Base-by-base conservation (phyloP, 768 basidiomycete species). In the Rhizopogon rudus region DNA sequence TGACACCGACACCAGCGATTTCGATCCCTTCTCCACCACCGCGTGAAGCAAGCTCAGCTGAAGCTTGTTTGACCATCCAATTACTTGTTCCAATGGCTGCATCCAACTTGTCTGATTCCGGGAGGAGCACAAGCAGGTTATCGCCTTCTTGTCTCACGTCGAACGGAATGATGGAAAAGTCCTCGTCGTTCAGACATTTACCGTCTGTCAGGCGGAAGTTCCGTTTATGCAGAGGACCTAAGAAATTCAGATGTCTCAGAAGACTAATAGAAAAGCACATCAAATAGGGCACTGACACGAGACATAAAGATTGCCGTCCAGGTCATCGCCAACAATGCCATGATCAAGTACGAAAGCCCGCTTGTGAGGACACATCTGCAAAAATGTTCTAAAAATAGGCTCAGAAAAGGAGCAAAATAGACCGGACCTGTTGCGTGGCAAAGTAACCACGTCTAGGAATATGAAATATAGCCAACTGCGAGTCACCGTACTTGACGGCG, bases 321-420 rank as follows among this genome's bases (percentile, higher is more conserved):
- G 65, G 49, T 83, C 82, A 60, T 88, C 86, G 0, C 86, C 85
- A 8, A 91, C 72, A 52, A 91, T 78, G 16, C 84, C 84, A 56
- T 87, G 81, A 31, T 83, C 83, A 8, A 89, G 80, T 8, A 88
- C 84, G 61, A 88, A 86, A 0, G 87, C 86, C 3, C 81, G 77
- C 60, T 75, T 76, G 59, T 81, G 76, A 1, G 76, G 74, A 55
- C 73, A 74, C 77, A 75, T 75, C 75, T 76, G 22, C 25, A 52
- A 20, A 1, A 13, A 9, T 16, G n/a, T 31, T 51, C 6, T 20
- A 16, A 0, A 9, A 31, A 40, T 16, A 5, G 51, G 44, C 52
- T 45, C 33, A 16, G 31, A 35, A 40, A n/a, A 41, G 20, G 48
- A 9, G 9, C 14, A 7, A 25, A 25, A 25, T 49, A 14, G 9